Base-by-base conservation (phyloP, 1,284 basidiomycete species). In the Moesziomyces globuligerus region DNA sequence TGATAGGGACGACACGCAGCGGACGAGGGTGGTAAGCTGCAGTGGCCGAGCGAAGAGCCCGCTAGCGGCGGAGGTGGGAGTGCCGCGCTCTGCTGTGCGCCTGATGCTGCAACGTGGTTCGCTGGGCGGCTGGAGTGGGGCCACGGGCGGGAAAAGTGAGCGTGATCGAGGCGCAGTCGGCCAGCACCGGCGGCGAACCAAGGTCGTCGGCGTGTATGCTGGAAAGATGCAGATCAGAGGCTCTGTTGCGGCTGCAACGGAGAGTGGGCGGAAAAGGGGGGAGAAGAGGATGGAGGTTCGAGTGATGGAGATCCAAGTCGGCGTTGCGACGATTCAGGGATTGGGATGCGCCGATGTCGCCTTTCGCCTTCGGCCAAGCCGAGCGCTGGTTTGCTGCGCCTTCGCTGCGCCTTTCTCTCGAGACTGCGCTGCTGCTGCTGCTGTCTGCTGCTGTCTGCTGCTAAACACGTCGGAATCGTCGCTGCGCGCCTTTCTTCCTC, bases 91-190 rank as follows among this genome's bases (percentile, higher is more conserved):
- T 17, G 26, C n/a, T 36, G 29, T n/a, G 38, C 13, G 37, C 28
- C 15, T 17, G 32, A 34, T 51, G 51, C 48, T 61, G 43, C 49
- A 40, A 43, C 7, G 34, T 18, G 47, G 32, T 6, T 38, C 26
- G 44, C 36, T 29, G 13, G 20, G 21, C 44, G 34, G 38, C 23
- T 45, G 20, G 29, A 32, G 39, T 37, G 40, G 46, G 29, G 38
- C 23, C n/a, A 32, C 44, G 17, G 32, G 21, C 18, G 32, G 17
- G 38, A 45, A 25, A 61, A 50, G 44, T 36, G 62, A 66, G 62
- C 62, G 62, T 66, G 62, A 59, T 66, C 62, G 46, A 28, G n/a
- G 48, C 37, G 56, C 62, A 59, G 52, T 59, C 62, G 56, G 59
- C 20, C 32, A 55, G 55, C 47, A 57, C 62, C 48, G 40, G 48